These are phyloP conservation scores for Neofusicoccum parvum DNA, from an alignment of 2,329 filamentous ascomycete genomes.

Conservation along the genomic window DNA sequence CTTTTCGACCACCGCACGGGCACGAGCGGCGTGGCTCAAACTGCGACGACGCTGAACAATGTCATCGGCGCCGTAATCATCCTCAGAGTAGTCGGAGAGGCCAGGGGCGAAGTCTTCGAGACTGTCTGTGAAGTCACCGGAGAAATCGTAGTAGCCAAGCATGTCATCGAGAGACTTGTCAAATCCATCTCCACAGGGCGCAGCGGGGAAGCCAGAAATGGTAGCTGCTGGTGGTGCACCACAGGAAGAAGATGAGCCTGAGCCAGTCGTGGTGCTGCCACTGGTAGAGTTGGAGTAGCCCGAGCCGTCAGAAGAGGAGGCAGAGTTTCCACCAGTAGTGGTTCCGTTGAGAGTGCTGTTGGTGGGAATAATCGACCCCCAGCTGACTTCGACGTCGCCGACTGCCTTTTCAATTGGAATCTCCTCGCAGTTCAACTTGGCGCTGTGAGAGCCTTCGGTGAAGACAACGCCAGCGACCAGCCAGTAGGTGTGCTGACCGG, in stretches of 20 bases:
- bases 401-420: background rate
- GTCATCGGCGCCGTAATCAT: background rate
- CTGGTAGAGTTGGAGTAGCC: background rate
- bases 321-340: background rate
- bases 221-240: background rate
- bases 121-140: background rate
- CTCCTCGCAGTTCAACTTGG: background rate
- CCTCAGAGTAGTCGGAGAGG: background rate
- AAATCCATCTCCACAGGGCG: background rate
- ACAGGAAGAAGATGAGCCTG: background rate
- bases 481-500: constrained; percentile 1
- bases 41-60: background rate
- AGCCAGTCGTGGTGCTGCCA: background rate
- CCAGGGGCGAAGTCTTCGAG: background rate
- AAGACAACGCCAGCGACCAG: background rate
- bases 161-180: constrained; percentile 1
- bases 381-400: background rate
- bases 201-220: constrained; percentile 1
- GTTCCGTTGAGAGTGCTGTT: constrained; percentile 3
- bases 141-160: constrained; percentile 11
- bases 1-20: background rate
- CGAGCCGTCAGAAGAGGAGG: background rate
- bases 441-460: background rate
- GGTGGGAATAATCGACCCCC: background rate
- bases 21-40: background rate